Evolutionary conservation across 2,329 filamentous ascomycete species (phyloP).

Genomic region (Paradendryphiella salina): DNA sequence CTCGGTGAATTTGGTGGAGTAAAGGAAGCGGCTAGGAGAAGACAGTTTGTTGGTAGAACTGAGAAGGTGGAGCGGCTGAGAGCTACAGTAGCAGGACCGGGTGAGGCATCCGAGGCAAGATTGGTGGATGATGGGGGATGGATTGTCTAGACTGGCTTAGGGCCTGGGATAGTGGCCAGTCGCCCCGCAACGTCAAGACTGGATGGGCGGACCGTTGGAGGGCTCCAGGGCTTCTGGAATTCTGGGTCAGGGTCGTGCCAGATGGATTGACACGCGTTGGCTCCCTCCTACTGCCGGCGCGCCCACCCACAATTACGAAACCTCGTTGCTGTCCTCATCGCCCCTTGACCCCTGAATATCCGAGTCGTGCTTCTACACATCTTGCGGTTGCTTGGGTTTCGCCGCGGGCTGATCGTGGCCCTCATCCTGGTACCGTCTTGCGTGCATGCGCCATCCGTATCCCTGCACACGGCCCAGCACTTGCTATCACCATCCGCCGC

Average conservation of each 20-base stretch:
- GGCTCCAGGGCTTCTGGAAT: constrained; percentile 11
- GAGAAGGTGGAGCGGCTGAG: constrained; percentile 2
- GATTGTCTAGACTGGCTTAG: not conserved
- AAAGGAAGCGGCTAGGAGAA: constrained; percentile 4
- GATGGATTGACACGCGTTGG: constrained; percentile 14
- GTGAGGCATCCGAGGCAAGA: not conserved
- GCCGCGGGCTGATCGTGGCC: constrained; percentile 8
- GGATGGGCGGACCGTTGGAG: constrained; percentile 8
- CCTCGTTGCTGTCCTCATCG: not conserved
- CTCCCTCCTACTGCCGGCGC: constrained; percentile 1
- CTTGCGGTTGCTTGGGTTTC: not conserved
- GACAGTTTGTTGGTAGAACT: constrained; percentile 4
- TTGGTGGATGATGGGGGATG: too few relatives aligned
- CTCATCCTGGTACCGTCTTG: constrained; percentile 1
- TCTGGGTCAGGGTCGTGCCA: constrained; percentile 16
- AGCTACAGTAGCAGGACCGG: not conserved
- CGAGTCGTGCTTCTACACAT: not conserved
- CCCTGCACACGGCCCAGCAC: constrained; percentile 24
- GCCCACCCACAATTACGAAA: constrained; percentile 9
- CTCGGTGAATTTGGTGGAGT: constrained; percentile 5
- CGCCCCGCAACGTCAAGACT: constrained; percentile 3
- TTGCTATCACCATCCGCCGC: constrained; percentile 11
- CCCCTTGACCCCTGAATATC: not conserved
- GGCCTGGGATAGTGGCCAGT: constrained; percentile 5
- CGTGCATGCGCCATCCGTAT: constrained; percentile 19